Evolutionary conservation across 768 basidiomycete genomes (phyloP).

Genomic region (Cystofilobasidium capitatum): DNA sequence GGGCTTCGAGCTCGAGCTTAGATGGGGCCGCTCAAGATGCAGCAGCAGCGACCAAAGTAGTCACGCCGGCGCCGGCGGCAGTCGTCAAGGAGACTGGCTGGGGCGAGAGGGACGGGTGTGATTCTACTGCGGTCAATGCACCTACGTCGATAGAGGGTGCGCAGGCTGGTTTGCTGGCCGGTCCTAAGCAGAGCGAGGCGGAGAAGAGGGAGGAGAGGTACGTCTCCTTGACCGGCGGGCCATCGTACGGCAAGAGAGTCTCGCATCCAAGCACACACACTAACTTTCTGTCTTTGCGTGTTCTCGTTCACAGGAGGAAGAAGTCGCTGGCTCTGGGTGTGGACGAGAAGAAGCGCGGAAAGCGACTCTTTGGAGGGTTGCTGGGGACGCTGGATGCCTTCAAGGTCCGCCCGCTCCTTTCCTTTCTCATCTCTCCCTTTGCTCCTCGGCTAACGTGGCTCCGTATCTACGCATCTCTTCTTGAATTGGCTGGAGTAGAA

Average conservation of each 20-base stretch:
- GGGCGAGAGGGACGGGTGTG: background rate
- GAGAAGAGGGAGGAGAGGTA: conserved; percentile 15
- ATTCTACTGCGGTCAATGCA: background rate
- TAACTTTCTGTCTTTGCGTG: too few relatives aligned
- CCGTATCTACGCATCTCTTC: background rate
- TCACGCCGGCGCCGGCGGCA: background rate
- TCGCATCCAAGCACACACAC: background rate
- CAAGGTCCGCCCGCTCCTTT: conserved; percentile 13
- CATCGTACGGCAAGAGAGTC: background rate
- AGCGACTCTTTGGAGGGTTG: conserved; percentile 22
- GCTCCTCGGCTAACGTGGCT: background rate
- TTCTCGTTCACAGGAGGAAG: conserved; percentile 8
- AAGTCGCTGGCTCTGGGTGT: conserved; percentile 10
- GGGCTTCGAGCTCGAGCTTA: background rate
- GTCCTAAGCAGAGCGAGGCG: background rate
- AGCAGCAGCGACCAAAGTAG: background rate
- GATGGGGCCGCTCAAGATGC: background rate
- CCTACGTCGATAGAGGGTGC: background rate
- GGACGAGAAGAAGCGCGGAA: conserved; percentile 27
- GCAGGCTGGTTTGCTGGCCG: background rate
- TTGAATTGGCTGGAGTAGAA: background rate
- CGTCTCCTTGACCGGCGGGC: background rate
- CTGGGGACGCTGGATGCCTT: conserved; percentile 21
- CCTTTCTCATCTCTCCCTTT: background rate
- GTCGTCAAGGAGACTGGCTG: background rate